Conservation (phyloP, 140 eudicot genomes). For the Flaveria floridana region DNA sequence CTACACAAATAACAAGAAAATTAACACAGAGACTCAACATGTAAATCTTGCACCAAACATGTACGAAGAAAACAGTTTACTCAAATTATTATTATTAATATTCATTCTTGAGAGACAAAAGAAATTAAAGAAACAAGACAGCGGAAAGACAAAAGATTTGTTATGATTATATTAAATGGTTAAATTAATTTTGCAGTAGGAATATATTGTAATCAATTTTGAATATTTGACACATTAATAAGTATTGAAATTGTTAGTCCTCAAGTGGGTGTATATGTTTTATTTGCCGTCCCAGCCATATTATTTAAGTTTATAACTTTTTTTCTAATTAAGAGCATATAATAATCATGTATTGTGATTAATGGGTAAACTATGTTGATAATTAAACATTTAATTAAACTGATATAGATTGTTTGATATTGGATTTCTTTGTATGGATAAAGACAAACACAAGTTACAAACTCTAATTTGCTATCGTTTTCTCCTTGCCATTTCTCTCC, state of each 20-base stretch:
- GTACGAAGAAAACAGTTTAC: too few relatives aligned
- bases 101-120: background rate
- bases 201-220: constrained; percentile 2
- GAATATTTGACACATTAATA: background rate
- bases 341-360: too few relatives aligned
- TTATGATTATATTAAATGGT: background rate
- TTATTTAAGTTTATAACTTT: background rate
- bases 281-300: constrained; percentile 14
- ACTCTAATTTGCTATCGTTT: background rate
- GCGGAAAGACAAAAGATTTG: background rate
- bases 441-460: constrained; percentile 12
- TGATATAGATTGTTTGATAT: background rate
- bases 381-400: too few relatives aligned
- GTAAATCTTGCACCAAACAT: too few relatives aligned
- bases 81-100: too few relatives aligned
- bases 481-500: background rate
- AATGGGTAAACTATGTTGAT: background rate
- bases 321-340: background rate
- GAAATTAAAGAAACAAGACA: background rate
- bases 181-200: background rate
- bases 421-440: background rate
- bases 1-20: too few relatives aligned
- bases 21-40: too few relatives aligned
- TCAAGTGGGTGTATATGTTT: constrained; percentile 8
- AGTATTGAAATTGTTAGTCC: background rate